Evolutionary conservation across 495 filamentous ascomycete genomes (phyloP), one percentile per base, ranked within the genome.

Genomic region (Geoglossum glabrum): DNA sequence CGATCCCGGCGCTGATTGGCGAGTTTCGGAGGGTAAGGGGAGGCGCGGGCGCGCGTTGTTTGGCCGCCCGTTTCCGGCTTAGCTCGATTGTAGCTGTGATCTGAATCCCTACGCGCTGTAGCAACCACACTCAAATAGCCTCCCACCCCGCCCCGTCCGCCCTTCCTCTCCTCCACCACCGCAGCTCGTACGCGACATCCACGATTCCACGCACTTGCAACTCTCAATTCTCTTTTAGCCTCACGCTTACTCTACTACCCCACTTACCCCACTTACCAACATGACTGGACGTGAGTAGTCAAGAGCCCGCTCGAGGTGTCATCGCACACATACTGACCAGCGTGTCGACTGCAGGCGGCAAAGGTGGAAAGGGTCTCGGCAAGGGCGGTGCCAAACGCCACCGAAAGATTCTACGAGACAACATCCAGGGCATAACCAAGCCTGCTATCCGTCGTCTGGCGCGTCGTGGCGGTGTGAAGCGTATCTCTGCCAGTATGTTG

Each of bases 381-480:
- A 74, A 74, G 66, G 71, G 71, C 66, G 81, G 81, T 64, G 81
- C 81, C 67, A 85, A 85, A 79, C 81, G 81, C 73, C 71, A 74
- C 64, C 63, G 71, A 30, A 74, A 74, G 70, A 74, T 74, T 63
- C 62, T 74, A 59, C 70, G 71, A 60, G 71, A 74, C 70, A 74
- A 74, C 71, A 81, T 85, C 71, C 82, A 82, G 77, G 92, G 92
- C 79, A 99, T 99, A 74, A 99, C 92, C 73, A 99, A 99, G 87
- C 92, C 92, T 72, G 92, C 92, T 70, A 99, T 99, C 79, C 88
- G 92, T 72, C 93, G 92, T 93, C 92, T 99, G 73, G 92, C 92
- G 60, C 89, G 90, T 73, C 89, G 90, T 87, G 90, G 90, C 76
- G 90, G 90, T 88, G 90, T 96, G 79, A 96, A 99, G 87, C 92